Evolutionary conservation across 2,329 filamentous ascomycete genomes (phyloP).

Genomic region (Proliferodiscus dingleyae): DNA sequence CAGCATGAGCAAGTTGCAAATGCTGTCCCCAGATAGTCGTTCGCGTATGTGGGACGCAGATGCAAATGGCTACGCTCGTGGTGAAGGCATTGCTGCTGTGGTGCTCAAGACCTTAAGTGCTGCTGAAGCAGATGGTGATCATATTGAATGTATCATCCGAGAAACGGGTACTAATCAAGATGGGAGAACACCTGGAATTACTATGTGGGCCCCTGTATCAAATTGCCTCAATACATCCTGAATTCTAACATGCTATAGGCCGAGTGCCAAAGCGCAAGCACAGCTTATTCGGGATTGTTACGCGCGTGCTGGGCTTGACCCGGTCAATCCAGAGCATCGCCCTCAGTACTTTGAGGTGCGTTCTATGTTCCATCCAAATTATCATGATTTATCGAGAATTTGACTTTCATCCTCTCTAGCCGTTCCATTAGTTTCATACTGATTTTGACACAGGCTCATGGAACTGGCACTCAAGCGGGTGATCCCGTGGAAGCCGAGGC

Average conservation of each 20-base stretch:
- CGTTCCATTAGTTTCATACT: too few species aligned
- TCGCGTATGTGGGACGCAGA: constrained; percentile 37
- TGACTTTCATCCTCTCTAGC: too few species aligned
- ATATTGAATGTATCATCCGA: constrained; percentile 43
- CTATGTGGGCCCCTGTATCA: too few species aligned
- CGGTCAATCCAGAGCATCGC: constrained; percentile 31
- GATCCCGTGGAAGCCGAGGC: constrained; percentile 41
- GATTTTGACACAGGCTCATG: too few species aligned
- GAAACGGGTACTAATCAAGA: constrained; percentile 49
- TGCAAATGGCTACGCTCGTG: constrained; percentile 20
- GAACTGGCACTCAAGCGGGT: constrained; percentile 37
- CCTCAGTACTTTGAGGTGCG: constrained; percentile 48
- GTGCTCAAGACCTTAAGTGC: constrained; percentile 33
- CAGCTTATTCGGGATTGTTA: constrained; percentile 43
- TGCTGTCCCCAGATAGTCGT: constrained; percentile 27
- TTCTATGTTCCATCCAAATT: too few species aligned
- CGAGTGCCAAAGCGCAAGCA: constrained; percentile 42
- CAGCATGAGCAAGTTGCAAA: constrained; percentile 39
- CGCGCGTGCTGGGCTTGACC: constrained; percentile 37
- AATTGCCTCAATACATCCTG: too few species aligned
- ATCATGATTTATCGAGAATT: too few species aligned
- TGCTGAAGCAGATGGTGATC: constrained; percentile 47
- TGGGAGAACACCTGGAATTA: constrained; percentile 41
- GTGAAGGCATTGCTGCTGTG: constrained; percentile 47
- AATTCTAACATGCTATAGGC: too few species aligned